Evolutionary conservation across 192 early-diverging fungal species (phyloP).

Genomic region (Obelidium mucronatum): DNA sequence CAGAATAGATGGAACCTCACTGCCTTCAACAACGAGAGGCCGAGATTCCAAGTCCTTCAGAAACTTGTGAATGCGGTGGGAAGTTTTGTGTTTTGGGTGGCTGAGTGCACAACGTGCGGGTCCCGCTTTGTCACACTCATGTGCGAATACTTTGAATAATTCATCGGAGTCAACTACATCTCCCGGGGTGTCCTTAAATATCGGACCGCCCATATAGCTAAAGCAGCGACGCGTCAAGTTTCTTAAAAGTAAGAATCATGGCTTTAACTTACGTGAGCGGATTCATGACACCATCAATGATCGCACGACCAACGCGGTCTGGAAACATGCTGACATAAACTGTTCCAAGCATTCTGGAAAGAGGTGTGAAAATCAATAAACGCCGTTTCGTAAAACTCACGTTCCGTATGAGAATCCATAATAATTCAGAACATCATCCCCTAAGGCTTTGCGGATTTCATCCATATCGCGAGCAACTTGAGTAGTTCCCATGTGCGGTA

Average conservation of each 20-base stretch:
- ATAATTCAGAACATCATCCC: constrained; percentile 34
- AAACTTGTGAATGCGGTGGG: constrained; percentile 3
- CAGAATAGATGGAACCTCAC: constrained; percentile 23
- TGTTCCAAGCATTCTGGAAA: constrained; percentile 43
- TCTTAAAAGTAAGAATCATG: too few species aligned
- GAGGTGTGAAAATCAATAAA: too few species aligned
- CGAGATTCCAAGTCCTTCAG: constrained; percentile 21
- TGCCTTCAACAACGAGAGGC: constrained; percentile 22
- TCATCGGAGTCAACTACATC: constrained; percentile 20
- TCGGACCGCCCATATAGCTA: constrained; percentile 6
- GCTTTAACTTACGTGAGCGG: too few species aligned
- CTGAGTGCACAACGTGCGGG: constrained; percentile 41
- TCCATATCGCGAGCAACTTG: constrained; percentile 47
- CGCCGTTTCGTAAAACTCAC: too few species aligned
- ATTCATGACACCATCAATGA: constrained; percentile 49
- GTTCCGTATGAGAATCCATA: constrained; percentile 45
- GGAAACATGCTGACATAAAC: constrained; percentile 52
- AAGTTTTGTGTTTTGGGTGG: background rate
- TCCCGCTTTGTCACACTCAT: constrained; percentile 46
- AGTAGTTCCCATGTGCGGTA: constrained; percentile 27
- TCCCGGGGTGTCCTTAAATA: constrained; percentile 1
- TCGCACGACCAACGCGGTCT: constrained; percentile 40
- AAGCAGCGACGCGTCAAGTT: too few species aligned
- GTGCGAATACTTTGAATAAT: constrained; percentile 38
- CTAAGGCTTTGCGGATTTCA: constrained; percentile 37